Evolutionary conservation across 1,139 yeast genomes (phyloP).

Genomic region (Magnusiomyces clavatus): DNA sequence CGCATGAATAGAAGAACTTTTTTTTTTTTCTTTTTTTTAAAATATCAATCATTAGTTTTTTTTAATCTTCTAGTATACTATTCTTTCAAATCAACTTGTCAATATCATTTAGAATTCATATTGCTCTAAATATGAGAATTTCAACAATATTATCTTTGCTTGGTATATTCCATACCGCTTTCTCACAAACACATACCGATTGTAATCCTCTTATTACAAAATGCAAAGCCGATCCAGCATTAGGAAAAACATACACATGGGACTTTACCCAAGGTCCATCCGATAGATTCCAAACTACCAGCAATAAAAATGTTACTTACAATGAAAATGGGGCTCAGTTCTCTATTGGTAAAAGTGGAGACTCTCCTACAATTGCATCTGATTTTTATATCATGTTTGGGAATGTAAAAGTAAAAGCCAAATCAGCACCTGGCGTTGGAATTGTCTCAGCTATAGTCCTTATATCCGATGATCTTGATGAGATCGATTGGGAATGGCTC

Average conservation of each 20-base stretch:
- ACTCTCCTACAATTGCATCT: constrained; percentile 69
- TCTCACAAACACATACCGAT: constrained; percentile 24
- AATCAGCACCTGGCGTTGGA: constrained; percentile 71
- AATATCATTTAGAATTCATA: too few relatives aligned
- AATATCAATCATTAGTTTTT: too few relatives aligned
- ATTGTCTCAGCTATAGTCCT: constrained; percentile 71
- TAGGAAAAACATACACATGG: constrained; percentile 14
- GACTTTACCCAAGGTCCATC: constrained; percentile 20
- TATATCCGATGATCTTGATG: constrained; percentile 82
- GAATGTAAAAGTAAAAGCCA: constrained; percentile 59
- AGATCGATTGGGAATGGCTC: constrained; percentile 77
- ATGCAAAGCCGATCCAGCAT: constrained; percentile 16
- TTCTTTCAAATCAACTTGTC: too few relatives aligned
- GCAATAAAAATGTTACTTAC: constrained; percentile 26
- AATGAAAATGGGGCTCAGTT: constrained; percentile 52
- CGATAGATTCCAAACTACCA: background rate
- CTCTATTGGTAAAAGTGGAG: constrained; percentile 51
- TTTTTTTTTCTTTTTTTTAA: too few relatives aligned
- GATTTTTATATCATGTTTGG: constrained; percentile 84
- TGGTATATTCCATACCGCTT: background rate
- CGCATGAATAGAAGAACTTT: too few relatives aligned
- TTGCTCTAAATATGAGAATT: too few relatives aligned
- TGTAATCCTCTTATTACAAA: constrained; percentile 19
- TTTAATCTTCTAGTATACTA: too few relatives aligned
- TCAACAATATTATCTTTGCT: too few relatives aligned